phyloP scores from a whole-genome alignment of 352 stramenopile genomes.

The Phytophthora idaei region DNA sequence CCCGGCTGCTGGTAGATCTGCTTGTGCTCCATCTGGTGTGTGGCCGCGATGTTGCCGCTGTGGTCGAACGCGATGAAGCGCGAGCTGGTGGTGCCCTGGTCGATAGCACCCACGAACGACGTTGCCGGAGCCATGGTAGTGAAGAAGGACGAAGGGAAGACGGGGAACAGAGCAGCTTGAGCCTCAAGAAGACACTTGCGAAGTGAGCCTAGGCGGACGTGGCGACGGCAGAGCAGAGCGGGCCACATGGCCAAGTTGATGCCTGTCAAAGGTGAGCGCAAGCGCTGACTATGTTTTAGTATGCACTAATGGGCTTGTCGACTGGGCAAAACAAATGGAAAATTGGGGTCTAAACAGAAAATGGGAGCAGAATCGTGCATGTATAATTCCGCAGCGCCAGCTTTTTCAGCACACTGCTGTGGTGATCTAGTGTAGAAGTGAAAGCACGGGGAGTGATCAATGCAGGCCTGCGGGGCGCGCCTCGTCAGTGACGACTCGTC shows the following conservation, averaged over 20 bases:
- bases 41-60: slow-evolving; percentile 87
- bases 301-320: not conserved
- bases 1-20: slow-evolving; percentile 96
- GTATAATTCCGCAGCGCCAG: no score
- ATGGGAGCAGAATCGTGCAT: not conserved
- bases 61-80: slow-evolving; percentile 97
- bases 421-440: no score
- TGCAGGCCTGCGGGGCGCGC: not conserved
- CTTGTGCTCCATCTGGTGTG: slow-evolving; percentile 96
- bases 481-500: no score
- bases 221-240: not conserved
- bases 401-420: no score
- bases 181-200: slow-evolving; percentile 37
- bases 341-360: not conserved
- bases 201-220: slow-evolving; percentile 36
- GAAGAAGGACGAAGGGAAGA: slow-evolving; percentile 9
- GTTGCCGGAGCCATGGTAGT: slow-evolving; percentile 44
- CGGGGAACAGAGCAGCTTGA: slow-evolving; percentile 17
- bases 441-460: not conserved
- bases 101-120: slow-evolving; percentile 90
- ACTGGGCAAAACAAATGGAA: slow-evolving; percentile 1
- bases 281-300: slow-evolving; percentile 5
- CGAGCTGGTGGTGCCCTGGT: slow-evolving; percentile 97
- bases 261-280: slow-evolving; percentile 15
- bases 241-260: slow-evolving; percentile 30